Base-by-base conservation (phyloP, 805 yeast species). In the Ogataea polymorpha region DNA sequence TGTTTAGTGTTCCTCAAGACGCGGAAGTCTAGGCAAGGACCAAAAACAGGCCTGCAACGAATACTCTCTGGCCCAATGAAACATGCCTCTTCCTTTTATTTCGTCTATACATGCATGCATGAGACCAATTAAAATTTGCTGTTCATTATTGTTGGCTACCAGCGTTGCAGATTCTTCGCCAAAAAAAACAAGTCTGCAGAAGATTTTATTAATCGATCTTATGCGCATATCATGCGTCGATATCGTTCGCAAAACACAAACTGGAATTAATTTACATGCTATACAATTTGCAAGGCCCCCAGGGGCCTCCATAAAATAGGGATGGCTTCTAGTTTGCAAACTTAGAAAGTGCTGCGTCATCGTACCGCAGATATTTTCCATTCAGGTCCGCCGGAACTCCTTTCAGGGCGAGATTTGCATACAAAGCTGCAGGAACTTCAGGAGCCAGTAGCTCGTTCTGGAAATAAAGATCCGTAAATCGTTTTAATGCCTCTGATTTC, bases 291-390 rank as follows among this genome's bases (percentile, higher is more conserved):
- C 27, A 24, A 15, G 16, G 16, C 16, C 16, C 16, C 27, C 14
- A 6, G 27, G 14, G 14, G 6, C 12, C 14, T n/a, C 9, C 27
- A 5, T 5, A 6, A 20, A 6, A n/a, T 15, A n/a, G 1, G 16
- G 17, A n/a, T 14, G 6, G 15, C 20, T 32, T 25, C 23, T 28
- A 24, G 24, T 14, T 11, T 7, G 44, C 27, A 32, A 37, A 55
- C 5, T 41, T 13, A 6, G 42, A 32, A 36, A 60, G 39, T 6
- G 25, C 21, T 6, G 53, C 63, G 43, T 79, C 86, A 49, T 69
- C 68, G 56, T 77, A 86, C 43, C 96, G 68, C 38, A 82, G 54
- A 56, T 80, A 86, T 46, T 70, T 58, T 0, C 97, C 98, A 43
- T 79, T 80, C 27, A 87, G 54, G 0, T 68, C 74, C 2, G 55